Evolutionary conservation across 164 flowering plant species (phyloP).

Genomic region (Paratinospora sagittata): DNA sequence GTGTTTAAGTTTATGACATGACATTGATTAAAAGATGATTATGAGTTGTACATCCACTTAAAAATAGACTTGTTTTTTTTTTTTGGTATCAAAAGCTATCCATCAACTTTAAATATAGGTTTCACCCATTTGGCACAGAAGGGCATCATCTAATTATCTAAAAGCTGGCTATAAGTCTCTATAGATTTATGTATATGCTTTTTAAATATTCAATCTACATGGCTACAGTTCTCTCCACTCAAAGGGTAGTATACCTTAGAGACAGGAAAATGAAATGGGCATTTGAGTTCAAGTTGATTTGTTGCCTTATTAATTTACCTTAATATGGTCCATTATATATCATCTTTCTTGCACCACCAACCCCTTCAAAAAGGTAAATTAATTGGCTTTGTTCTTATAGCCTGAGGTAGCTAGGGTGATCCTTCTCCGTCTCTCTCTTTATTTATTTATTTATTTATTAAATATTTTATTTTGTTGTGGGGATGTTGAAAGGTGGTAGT

Average conservation of each 20-base stretch:
- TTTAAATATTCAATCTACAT: background rate
- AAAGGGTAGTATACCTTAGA: background rate
- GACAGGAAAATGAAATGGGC: constrained; percentile 2
- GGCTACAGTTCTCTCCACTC: constrained; percentile 9
- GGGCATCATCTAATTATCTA: constrained; percentile 12
- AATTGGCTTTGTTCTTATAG: background rate
- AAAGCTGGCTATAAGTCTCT: background rate
- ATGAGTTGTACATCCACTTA: constrained; percentile 9
- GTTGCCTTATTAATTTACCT: background rate
- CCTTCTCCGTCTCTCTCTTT: background rate
- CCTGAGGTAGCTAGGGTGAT: background rate
- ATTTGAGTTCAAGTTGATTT: constrained; percentile 13
- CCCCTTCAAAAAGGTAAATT: constrained; percentile 8
- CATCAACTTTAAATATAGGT: background rate
- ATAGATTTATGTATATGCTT: background rate
- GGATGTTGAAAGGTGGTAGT: constrained; percentile 4
- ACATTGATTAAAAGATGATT: constrained; percentile 9
- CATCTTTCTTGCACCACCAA: background rate
- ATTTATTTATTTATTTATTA: background rate
- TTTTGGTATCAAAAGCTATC: background rate
- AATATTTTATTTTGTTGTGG: background rate
- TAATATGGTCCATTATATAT: background rate
- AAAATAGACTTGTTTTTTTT: background rate
- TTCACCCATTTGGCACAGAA: background rate
- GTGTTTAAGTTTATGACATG: background rate